Evolutionary conservation across 2,329 filamentous ascomycete species (phyloP), one percentile per base, ranked within the genome.

Genomic region (Fusarium concolor): DNA sequence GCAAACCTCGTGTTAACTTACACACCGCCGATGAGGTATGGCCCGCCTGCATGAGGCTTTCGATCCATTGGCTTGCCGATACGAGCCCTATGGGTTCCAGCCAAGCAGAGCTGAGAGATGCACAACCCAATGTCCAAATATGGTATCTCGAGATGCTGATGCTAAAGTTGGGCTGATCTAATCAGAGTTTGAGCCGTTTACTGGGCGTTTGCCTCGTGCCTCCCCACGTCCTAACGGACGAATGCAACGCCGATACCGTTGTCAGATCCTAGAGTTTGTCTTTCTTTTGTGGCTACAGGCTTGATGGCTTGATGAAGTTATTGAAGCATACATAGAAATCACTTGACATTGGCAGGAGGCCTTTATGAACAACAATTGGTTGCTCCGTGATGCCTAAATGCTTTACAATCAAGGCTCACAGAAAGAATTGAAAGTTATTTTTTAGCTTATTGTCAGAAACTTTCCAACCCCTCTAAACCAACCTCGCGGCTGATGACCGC

Each of bases 21-120:
- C 60, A 68, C 65, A 66, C 65, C 65, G 61, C 65, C 41, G 47
- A 66, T 57, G 62, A 53, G 56, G 57, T 46, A 56, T 60, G 45
- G 24, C 33, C 41, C 47, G 45, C 56, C 45, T 64, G 53, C 61
- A 65, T 64, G 43, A 51, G 43, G 29, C 58, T 59, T 33, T 56
- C 43, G 51, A 59, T 63, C 62, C 51, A 56, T 66, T 33, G 55
- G 37, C 54, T 55, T 54, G 61, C 65, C 51, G 61, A 68, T 69
- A 68, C 65, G 65, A 68, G 65, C 61, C 65, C 56, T 68, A 68
- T 37, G 41, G 39, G 37, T 33, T 26, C 35, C 43, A 55, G 29
- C 62, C 62, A 61, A 51, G 55, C 44, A 58, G 45, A 63, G 44
- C 45, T 51, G 28, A 46, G 24, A 44, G 44, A 46, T 58, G 44